Base-by-base conservation (phyloP, 2,329 filamentous ascomycete genomes). In the Colletotrichum simmondsii region DNA sequence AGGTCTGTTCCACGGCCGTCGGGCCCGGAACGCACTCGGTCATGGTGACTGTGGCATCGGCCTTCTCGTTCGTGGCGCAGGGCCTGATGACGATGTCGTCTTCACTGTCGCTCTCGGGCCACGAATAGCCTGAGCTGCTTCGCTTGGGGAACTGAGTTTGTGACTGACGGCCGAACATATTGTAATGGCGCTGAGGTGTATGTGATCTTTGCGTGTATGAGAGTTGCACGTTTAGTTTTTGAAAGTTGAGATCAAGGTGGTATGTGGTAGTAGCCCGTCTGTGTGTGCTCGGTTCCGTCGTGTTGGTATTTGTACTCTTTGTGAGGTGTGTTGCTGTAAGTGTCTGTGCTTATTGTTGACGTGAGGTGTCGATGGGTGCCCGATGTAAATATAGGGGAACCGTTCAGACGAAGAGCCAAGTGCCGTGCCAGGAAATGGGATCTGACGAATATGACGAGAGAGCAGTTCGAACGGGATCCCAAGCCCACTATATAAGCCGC, bases 71-170 rank as follows among this genome's bases (percentile, higher is more conserved):
- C 8, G 68, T 28, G 53, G 68, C 68, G 28, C 71, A 73, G 24
- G 71, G 71, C 24, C 62, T 61, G 63, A 73, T 73, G 49, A 64
- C 61, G 49, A 73, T 73, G 32, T 73, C 71, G 63, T 73, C 71
- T n/a, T 73, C 71, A 63, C 68, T 72, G 63, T 73, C 71, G 54
- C 71, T 73, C 58, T 73, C 71, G 52, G 68, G 68, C 71, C 68
- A 73, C 56, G 68, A 64, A 19, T 54, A 72, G 46, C 68, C 71
- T 7, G 71, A 73, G 62, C 62, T 60, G 71, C 58, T 62, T 52
- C 68, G 63, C 62, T 67, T 71, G 59, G 68, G 53, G 19, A 68
- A 68, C 42, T 53, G 56, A 37, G 14, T 58, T 52, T 68, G 62
- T 53, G 37, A 42, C 37, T 42, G 37, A 8, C 63, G 71, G 28